Conservation (phyloP, 2,329 filamentous ascomycete species). For the Penicillium decumbens region DNA sequence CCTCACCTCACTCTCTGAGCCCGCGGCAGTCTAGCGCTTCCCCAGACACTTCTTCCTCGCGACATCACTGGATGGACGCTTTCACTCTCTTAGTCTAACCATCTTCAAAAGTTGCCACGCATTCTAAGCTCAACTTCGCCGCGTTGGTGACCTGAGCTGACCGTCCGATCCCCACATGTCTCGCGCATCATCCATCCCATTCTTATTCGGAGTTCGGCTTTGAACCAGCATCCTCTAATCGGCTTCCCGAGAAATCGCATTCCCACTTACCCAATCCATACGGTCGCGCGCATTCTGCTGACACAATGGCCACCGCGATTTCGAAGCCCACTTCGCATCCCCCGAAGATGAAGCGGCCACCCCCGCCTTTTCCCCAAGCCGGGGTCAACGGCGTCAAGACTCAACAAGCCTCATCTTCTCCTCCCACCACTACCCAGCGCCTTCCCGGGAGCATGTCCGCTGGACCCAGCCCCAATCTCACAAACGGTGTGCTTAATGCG, state of each 20-base stretch:
- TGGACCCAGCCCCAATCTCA: constrained; percentile 43
- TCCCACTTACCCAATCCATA: constrained; percentile 13
- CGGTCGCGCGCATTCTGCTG: constrained; percentile 19
- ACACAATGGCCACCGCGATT: constrained; percentile 43
- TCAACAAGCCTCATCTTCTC: constrained; percentile 58
- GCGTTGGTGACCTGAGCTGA: constrained; percentile 29
- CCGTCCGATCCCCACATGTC: constrained; percentile 44
- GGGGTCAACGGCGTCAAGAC: constrained; percentile 54
- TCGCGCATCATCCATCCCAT: constrained; percentile 42
- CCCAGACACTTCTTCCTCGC: constrained; percentile 19
- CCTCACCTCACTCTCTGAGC: constrained; percentile 35
- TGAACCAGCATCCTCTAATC: constrained; percentile 25
- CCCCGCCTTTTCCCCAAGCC: constrained; percentile 61
- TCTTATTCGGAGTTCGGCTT: constrained; percentile 33
- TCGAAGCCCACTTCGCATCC: constrained; percentile 43
- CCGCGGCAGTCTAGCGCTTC: constrained; percentile 23
- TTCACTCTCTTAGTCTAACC: constrained; percentile 19
- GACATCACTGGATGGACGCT: constrained; percentile 26
- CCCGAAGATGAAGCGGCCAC: constrained; percentile 64
- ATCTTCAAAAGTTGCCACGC: constrained; percentile 17
- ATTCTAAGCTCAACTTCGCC: constrained; percentile 24
- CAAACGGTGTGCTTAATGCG: constrained; percentile 29
- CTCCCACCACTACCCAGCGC: constrained; percentile 51
- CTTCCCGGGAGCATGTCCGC: constrained; percentile 45
- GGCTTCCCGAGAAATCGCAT: constrained; percentile 26